phyloP scores from a whole-genome alignment of 495 filamentous ascomycete genomes.

The Penicillium flavigenum region DNA sequence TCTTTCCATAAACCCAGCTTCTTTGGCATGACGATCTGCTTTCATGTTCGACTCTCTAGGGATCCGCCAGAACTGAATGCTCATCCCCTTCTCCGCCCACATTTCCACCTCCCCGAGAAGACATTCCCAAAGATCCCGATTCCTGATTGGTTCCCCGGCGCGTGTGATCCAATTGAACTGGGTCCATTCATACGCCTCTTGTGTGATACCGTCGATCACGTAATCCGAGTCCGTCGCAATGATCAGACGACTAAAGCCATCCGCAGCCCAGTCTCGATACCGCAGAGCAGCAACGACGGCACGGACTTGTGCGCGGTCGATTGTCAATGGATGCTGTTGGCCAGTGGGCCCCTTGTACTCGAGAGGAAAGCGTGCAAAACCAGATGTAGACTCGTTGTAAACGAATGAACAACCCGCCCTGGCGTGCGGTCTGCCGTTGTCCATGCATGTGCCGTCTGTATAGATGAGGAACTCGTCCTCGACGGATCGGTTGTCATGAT shows the following conservation, averaged over 20 bases:
- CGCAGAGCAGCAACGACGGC: neutral
- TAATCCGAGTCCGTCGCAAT: neutral
- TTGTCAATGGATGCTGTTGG: neutral
- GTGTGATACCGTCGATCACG: neutral
- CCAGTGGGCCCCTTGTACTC: neutral
- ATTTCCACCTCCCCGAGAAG: neutral
- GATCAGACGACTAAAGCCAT: neutral
- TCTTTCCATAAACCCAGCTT: neutral
- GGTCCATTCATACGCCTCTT: neutral
- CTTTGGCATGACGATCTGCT: neutral
- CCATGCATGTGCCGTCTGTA: neutral
- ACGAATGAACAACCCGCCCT: neutral
- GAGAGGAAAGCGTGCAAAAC: neutral
- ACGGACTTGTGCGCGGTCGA: neutral
- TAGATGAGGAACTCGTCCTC: neutral
- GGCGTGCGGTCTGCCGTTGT: neutral
- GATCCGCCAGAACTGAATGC: neutral
- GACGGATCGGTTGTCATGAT: neutral
- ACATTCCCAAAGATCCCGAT: neutral
- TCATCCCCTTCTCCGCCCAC: neutral
- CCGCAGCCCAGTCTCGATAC: neutral
- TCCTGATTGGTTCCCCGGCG: neutral
- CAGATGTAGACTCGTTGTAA: neutral
- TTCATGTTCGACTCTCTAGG: neutral
- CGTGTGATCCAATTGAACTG: neutral